Percentiles rank a stretch among this genome's conserved stretches.
These are phyloP conservation scores for Aurantiochytrium sp. DNA, from an alignment of 108 stramenopile genomes.

Conservation along the genomic window DNA sequence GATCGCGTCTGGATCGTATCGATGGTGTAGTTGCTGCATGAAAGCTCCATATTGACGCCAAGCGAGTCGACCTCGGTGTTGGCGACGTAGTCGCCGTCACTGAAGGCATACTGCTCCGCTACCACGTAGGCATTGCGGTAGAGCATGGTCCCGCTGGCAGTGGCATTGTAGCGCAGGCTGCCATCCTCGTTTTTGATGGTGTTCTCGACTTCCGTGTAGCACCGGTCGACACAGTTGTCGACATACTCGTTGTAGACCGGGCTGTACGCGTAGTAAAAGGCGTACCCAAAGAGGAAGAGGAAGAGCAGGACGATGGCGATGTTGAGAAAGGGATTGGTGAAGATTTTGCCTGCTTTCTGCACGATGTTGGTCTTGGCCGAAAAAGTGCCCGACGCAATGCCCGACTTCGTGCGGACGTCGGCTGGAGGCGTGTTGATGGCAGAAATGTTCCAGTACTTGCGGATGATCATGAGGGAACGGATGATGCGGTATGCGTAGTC, in stretches of 20 bases:
- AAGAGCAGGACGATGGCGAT: background rate
- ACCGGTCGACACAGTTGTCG: background rate
- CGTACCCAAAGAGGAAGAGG: background rate
- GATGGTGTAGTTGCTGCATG: background rate
- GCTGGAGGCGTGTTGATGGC: slow-evolving; percentile 22
- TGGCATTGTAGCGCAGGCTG: background rate
- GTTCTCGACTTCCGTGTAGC: background rate
- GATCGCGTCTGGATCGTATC: background rate
- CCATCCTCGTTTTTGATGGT: background rate
- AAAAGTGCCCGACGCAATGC: background rate
- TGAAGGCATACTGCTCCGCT: background rate
- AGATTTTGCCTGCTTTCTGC: background rate
- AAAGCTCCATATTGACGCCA: background rate
- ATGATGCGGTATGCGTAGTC: slow-evolving; percentile 1
- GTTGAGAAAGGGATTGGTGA: background rate
- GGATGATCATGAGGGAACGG: background rate
- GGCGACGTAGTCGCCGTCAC: background rate
- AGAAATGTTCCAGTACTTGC: slow-evolving; percentile 1
- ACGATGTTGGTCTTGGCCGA: background rate
- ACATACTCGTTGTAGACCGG: background rate
- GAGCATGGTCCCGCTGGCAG: background rate
- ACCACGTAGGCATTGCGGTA: background rate
- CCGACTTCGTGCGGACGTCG: background rate
- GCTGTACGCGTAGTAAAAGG: background rate
- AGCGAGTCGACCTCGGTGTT: background rate